Evolutionary conservation across 2,329 filamentous ascomycete species (phyloP).

Genomic region (Aspergillus sp.): DNA sequence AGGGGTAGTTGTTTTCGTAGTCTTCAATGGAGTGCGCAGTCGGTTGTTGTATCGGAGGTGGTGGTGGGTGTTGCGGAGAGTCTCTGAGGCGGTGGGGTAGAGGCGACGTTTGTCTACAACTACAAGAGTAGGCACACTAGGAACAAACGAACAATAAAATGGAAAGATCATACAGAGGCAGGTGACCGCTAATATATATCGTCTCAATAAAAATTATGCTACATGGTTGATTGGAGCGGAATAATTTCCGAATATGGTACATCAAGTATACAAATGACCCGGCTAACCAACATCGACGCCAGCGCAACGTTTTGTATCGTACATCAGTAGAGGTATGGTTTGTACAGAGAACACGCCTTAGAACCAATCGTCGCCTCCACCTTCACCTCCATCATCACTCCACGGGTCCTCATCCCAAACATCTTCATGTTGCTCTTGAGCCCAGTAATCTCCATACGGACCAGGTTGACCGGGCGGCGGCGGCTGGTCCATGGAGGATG

Average conservation of each 20-base stretch:
- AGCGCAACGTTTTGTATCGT: not conserved
- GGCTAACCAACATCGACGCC: not conserved
- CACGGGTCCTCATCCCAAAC: constrained; percentile 17
- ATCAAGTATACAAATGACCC: not conserved
- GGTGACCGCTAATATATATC: too few relatives aligned
- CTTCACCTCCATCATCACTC: constrained; percentile 15
- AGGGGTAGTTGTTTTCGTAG: not conserved
- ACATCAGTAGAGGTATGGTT: not conserved
- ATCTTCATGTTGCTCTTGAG: constrained; percentile 16
- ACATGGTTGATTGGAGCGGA: too few relatives aligned
- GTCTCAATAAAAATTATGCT: too few relatives aligned
- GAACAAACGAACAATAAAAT: too few relatives aligned
- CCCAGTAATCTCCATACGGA: constrained; percentile 22
- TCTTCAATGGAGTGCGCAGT: not conserved
- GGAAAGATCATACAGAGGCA: too few relatives aligned
- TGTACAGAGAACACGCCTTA: constrained; percentile 2
- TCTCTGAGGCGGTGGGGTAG: not conserved
- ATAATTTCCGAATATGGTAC: not conserved
- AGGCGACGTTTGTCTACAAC: not conserved
- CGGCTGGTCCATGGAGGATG: constrained; percentile 9
- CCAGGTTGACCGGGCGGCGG: constrained; percentile 13
- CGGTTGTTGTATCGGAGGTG: not conserved
- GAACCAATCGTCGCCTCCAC: constrained; percentile 20
- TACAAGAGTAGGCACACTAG: not conserved
- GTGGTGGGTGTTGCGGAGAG: not conserved